Conservation (phyloP, 2,329 filamentous ascomycete genomes). For the Neurospora sp. region DNA sequence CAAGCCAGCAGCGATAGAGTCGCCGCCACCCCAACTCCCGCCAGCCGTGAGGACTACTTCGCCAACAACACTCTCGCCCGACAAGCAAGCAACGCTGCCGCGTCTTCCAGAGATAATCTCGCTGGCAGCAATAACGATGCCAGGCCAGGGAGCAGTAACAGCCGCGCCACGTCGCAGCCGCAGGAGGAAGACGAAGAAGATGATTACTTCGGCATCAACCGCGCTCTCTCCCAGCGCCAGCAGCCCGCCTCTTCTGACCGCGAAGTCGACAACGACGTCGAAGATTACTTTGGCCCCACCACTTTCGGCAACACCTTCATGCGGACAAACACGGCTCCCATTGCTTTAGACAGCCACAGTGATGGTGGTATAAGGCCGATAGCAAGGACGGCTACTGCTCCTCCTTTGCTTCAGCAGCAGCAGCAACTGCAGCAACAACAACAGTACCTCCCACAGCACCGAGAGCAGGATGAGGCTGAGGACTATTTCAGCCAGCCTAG, state of each 20-base stretch:
- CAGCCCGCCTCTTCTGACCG: not conserved
- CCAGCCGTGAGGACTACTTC: not conserved
- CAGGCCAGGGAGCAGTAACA: not conserved
- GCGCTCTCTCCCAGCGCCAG: not conserved
- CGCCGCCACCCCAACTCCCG: not conserved
- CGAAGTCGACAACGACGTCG: not conserved
- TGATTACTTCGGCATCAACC: not conserved
- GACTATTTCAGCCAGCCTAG: slow-evolving; percentile 5
- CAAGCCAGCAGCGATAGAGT: not conserved
- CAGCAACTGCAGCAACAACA: slow-evolving; percentile 3
- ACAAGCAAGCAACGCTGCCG: not conserved
- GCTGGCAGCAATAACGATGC: not conserved
- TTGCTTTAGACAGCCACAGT: not conserved
- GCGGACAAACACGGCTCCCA: not conserved
- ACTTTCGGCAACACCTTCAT: not conserved
- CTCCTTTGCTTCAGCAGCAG: not conserved
- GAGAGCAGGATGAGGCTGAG: slow-evolving; percentile 3
- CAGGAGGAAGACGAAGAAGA: not conserved
- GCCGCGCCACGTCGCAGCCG: not conserved
- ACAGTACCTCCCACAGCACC: not conserved
- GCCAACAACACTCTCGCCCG: not conserved
- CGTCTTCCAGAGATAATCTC: not conserved
- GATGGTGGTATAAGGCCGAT: not conserved
- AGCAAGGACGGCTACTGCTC: not conserved
- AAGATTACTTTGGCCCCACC: not conserved